Evolutionary conservation across 345 rosid genomes (phyloP), one percentile per base, ranked within the genome.

Genomic region (Jatropha curcas): DNA sequence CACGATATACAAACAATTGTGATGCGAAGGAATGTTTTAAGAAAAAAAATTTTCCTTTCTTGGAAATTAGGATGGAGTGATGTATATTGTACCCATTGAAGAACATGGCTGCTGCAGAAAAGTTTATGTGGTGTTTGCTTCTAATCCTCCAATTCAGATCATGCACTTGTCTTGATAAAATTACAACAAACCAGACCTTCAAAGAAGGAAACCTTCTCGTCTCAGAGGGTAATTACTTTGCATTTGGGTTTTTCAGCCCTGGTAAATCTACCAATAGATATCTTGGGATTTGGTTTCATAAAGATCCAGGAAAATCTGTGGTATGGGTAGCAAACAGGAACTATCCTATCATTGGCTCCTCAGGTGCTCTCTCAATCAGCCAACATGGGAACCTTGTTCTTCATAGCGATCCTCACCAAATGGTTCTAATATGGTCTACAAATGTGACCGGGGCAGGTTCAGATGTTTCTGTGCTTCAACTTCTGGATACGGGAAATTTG

Each of bases 401-500:
- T 31, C 52, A 24, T 45, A 45, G 22, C 17, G 50, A 17, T 37
- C 37, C 28, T 17, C 1, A 67, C 24, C 30, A 13, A 10, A 50
- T 25, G 19, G 14, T 17, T 65, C 31, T 25, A 9, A 1, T 76
- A 20, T 70, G 71, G 75, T 76, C 60, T 1, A 45, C 60, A 8
- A 30, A 70, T 35, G 35, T 64, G 17, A 34, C 60, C 0, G 45
- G 11, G 7, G 31, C 24, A 64, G 52, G 22, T 22, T 10, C 51
- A 22, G 33, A 46, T 43, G 2, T 24, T 27, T 28, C 24, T 30
- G 20, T 35, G 9, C 74, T 66, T 33, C 74, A 33, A 48, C 75
- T 82, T 6, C 34, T 66, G 62, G 80, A 70, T 48, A 39, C 71
- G 13, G 82, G 85, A n/a, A 82, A 82, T 58, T 58, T 79, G 4